phyloP scores from a whole-genome alignment of 257 asterid species.

The Solanum etuberosum region DNA sequence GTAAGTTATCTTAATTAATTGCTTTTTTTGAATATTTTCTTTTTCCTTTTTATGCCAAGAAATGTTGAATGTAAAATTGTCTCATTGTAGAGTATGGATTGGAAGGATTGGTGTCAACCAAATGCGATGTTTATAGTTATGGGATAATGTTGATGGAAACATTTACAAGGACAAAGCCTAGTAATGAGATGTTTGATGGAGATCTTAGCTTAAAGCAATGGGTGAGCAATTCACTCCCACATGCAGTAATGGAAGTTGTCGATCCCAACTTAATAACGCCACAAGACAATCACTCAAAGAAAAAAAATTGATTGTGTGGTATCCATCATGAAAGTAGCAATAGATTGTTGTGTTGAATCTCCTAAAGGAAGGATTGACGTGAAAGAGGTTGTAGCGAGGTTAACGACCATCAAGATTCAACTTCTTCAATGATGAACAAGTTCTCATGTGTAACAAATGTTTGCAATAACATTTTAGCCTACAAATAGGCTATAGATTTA shows the following conservation, averaged over 20 bases:
- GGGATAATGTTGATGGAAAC: neutral
- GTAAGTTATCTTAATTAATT: neutral
- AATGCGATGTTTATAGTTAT: neutral
- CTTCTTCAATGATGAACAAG: neutral
- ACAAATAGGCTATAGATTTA: neutral
- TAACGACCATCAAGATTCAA: neutral
- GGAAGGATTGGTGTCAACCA: neutral
- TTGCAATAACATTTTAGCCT: neutral
- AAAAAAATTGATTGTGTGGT: neutral
- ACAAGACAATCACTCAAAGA: neutral
- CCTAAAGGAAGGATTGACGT: neutral
- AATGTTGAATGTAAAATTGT: neutral
- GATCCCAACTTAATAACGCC: neutral
- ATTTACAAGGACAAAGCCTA: neutral
- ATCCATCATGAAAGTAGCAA: neutral
- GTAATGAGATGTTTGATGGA: constrained; percentile 10
- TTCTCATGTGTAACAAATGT: neutral
- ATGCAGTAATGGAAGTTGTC: neutral
- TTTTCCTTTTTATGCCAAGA: neutral
- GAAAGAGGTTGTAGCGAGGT: neutral
- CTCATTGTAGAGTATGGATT: neutral
- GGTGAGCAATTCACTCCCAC: neutral
- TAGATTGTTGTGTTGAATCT: neutral
- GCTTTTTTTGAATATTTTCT: neutral
- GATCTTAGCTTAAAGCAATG: neutral